phyloP scores from a whole-genome alignment of 1,284 basidiomycete genomes.

The Cutaneotrichosporon sp. region DNA sequence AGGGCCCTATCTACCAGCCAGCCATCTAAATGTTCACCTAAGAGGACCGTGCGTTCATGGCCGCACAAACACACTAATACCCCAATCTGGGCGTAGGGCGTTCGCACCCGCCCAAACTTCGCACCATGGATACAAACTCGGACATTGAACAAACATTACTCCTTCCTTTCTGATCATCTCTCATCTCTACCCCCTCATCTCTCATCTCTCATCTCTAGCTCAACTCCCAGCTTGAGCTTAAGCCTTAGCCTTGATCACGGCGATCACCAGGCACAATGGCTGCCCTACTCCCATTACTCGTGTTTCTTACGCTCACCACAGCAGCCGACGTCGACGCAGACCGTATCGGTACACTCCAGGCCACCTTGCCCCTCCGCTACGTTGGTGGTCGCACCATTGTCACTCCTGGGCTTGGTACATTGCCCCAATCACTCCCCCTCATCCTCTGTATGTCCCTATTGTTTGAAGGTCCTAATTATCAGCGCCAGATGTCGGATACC shows the following conservation, averaged over 20 bases:
- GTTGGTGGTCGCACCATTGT: conserved; percentile 40
- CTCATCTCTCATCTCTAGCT: background rate
- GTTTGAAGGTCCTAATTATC: conserved; percentile 1
- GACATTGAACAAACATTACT: too few species aligned
- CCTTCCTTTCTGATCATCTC: too few species aligned
- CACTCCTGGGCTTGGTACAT: conserved; percentile 36
- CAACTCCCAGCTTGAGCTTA: too few species aligned
- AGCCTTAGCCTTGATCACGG: too few species aligned
- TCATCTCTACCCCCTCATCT: too few species aligned
- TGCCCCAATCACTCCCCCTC: conserved; percentile 38
- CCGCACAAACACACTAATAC: too few species aligned
- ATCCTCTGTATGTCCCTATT: conserved; percentile 38
- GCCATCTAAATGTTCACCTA: too few species aligned
- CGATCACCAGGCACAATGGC: background rate
- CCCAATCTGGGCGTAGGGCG: too few species aligned
- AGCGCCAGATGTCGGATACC: conserved; percentile 14
- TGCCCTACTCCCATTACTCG: background rate
- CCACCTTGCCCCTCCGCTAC: conserved; percentile 37
- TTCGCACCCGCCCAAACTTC: too few species aligned
- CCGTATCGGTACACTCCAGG: conserved; percentile 37
- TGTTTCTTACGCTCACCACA: background rate
- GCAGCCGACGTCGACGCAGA: conserved; percentile 23
- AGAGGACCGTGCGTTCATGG: too few species aligned
- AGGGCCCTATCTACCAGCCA: too few species aligned
- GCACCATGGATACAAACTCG: too few species aligned